Evolutionary conservation across 1,284 basidiomycete species (phyloP), one percentile per base, ranked within the genome.

Genomic region (Rhodotorula sp.): DNA sequence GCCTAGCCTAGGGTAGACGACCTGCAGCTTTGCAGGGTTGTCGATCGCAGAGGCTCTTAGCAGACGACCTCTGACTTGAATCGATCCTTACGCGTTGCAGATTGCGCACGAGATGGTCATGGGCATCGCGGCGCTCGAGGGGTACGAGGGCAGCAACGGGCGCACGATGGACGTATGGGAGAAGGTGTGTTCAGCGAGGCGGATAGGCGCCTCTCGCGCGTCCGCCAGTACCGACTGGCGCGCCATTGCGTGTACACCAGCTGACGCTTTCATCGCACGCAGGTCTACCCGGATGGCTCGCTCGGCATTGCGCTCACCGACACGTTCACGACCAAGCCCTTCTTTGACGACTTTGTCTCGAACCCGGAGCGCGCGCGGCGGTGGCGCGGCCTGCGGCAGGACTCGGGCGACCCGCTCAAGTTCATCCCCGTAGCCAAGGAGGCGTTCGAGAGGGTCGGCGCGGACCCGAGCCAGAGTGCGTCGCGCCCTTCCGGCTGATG

Each of bases 301-400:
- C 83, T 89, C 10, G 84, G 89, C 64, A 87, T 92, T 66, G 92
- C 93, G 27, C 84, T 97, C 55, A 96, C 95, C 16, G 94, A 97
- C 81, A 97, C 94, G 0, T 97, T 96, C 81, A 91, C 93, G 7
- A 77, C 78, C 17, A 91, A 62, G 25, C 88, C 87, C 0, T 97
- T 97, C 83, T 94, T 91, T 84, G 85, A 87, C 82, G 74, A 92
- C 75, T 89, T 94, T 64, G 80, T 82, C 0, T 80, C 83, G 44
- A 84, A 91, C 73, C 85, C 86, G 0, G 86, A 84, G 44, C 86
- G 87, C 8, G 90, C 89, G 0, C 80, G 83, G 25, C 85, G 86
- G 48, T 97, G 94, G 93, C 83, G 83, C 25, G 90, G 90, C 1
- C 83, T 97, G 27, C 87, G 94, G n/a, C 94, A 97, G 81, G 94